Percentiles rank a stretch among this genome's conserved stretches.
Conservation (phyloP, 164 flowering plant species). For the Macadamia tetraphylla region DNA sequence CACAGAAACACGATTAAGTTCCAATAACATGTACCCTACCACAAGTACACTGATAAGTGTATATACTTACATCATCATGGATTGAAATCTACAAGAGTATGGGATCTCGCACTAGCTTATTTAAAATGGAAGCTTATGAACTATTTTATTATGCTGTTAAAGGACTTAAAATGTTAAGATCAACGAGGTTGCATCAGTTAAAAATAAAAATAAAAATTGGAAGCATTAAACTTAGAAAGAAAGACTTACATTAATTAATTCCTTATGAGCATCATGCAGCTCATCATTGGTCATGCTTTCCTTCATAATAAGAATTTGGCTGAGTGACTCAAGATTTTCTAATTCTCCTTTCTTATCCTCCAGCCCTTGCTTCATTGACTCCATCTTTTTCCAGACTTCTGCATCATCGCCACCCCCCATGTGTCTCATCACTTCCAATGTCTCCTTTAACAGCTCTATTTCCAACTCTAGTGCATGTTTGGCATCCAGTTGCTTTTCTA, state of each 20-base stretch:
- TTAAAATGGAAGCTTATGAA: not conserved
- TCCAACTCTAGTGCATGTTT: slow-evolving; percentile 75
- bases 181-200: not conserved
- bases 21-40: not conserved
- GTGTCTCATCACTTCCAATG: slow-evolving; percentile 53
- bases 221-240: not conserved
- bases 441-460: slow-evolving; percentile 61
- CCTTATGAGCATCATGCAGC: slow-evolving; percentile 61
- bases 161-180: not conserved
- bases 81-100: not conserved
- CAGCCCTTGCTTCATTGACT: slow-evolving; percentile 27
- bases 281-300: slow-evolving; percentile 60
- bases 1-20: not conserved
- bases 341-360: slow-evolving; percentile 54
- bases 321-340: slow-evolving; percentile 30
- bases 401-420: slow-evolving; percentile 49
- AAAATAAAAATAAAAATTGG: not conserved
- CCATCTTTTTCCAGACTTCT: slow-evolving; percentile 36
- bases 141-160: not conserved
- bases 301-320: slow-evolving; percentile 45
- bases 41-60: not conserved
- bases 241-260: slow-evolving; percentile 40
- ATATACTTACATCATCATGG: not conserved
- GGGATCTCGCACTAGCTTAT: too few relatives aligned
- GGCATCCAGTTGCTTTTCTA: slow-evolving; percentile 58